phyloP scores from a whole-genome alignment of 495 filamentous ascomycete genomes.

The Hamigera avellanea region DNA sequence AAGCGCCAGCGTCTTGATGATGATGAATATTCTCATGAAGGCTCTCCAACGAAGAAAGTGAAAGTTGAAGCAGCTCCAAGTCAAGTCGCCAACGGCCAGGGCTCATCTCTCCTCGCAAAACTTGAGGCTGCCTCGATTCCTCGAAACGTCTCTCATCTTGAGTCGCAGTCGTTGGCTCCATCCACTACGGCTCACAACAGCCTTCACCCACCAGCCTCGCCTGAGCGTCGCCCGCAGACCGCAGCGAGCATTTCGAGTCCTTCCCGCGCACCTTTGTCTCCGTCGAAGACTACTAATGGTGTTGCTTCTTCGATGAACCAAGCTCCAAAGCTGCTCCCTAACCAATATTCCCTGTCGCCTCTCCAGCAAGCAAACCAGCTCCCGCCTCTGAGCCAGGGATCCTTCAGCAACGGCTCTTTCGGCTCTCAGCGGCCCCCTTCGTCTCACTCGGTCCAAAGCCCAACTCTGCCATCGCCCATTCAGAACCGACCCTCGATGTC shows the following conservation, averaged over 20 bases:
- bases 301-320: conserved; percentile 14
- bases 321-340: conserved; percentile 13
- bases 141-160: conserved; percentile 11
- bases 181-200: conserved; percentile 14
- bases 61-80: neutral
- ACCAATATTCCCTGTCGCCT: conserved; percentile 18
- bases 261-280: conserved; percentile 26
- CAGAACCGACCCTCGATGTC: conserved; percentile 39
- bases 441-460: conserved; percentile 30
- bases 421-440: conserved; percentile 31
- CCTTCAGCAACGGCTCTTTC: conserved; percentile 17
- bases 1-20: conserved; percentile 17
- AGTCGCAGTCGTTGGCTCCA: conserved; percentile 12
- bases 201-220: conserved; percentile 25
- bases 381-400: conserved; percentile 15
- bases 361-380: conserved; percentile 21
- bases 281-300: conserved; percentile 24
- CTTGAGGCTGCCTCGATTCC: conserved; percentile 8
- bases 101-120: neutral
- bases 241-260: conserved; percentile 21
- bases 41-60: conserved; percentile 23
- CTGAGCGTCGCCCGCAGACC: conserved; percentile 26
- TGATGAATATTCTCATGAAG: conserved; percentile 2
- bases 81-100: no score
- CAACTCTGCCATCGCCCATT: conserved; percentile 25